Conservation (phyloP, 306 rosid species). For the Notholithocarpus densiflorus region DNA sequence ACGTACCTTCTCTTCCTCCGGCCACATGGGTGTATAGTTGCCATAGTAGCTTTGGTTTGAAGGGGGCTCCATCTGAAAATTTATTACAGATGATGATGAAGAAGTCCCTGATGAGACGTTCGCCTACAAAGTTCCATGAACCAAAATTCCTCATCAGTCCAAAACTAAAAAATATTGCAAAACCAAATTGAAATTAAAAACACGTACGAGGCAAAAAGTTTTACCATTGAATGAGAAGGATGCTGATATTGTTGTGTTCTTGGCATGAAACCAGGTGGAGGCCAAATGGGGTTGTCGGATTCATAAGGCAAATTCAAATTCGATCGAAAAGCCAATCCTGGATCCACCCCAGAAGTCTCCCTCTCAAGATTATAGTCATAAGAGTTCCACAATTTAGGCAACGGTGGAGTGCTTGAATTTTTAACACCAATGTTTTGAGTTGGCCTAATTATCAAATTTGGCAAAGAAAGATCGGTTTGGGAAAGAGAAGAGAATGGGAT, state of each 20-base stretch:
- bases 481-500: conserved; percentile 30
- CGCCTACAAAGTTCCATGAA: conserved; percentile 46
- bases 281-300: conserved; percentile 36
- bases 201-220: not conserved
- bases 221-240: conserved; percentile 51
- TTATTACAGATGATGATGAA: conserved; percentile 42
- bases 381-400: conserved; percentile 39
- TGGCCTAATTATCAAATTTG: conserved; percentile 32
- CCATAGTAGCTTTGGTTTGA: conserved; percentile 82
- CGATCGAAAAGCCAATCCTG: conserved; percentile 42
- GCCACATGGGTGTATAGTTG: conserved; percentile 30
- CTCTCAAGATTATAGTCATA: conserved; percentile 37
- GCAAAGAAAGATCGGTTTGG: conserved; percentile 24
- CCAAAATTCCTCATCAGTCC: conserved; percentile 4
- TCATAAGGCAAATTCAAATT: conserved; percentile 37
- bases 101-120: conserved; percentile 46
- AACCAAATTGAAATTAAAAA: not conserved
- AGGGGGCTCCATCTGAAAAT: conserved; percentile 85
- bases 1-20: conserved; percentile 53
- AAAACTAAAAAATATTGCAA: not conserved
- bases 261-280: conserved; percentile 36
- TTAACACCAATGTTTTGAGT: conserved; percentile 27
- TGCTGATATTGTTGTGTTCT: conserved; percentile 44
- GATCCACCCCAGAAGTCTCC: conserved; percentile 32
- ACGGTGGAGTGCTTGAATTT: conserved; percentile 28